Evolutionary conservation across 2,329 filamentous ascomycete genomes (phyloP), one percentile per base, ranked within the genome.

Genomic region (Fusarium stilboides): DNA sequence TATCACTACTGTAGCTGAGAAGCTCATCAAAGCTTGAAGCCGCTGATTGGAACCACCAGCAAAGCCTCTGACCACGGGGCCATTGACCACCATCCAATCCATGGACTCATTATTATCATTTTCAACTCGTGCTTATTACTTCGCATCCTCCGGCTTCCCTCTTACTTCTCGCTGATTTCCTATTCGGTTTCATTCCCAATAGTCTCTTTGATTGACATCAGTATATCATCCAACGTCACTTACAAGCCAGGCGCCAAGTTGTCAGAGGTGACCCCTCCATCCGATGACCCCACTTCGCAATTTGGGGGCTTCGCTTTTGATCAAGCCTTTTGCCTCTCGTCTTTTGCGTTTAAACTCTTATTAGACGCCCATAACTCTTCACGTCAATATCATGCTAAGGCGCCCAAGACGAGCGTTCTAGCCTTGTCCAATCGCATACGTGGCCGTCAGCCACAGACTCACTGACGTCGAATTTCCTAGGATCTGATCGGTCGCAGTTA

Each of bases 261-360:
- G 43, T 63, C 52, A 70, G 36, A 49, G 43, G 36, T 28, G 62
- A 68, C 67, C 67, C 67, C 66, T 65, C 65, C 65, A 69, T 70
- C 62, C 22, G 22, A 24, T 24, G 22, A 70, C 67, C 67, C 67
- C 62, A 70, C 67, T 43, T 57, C 46, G 34, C 24, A 57, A 54
- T 54, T 33, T 45, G 40, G 40, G 51, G 50, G 39, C 34, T 9
- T 31, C 19, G n/a, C 20, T 53, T 53, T 51, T 40, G 33, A 50
- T 31, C 42, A 31, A n/a, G 13, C 26, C 19, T 33, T 28, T 26
- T n/a, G 26, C 40, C 22, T 26, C 15, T 34, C 24, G 13, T 22
- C 22, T 47, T 50, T 28, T 24, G 13, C n/a, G 31, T 36, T 37
- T 31, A 50, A 39, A 55, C 31, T 50, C 28, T 31, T 31, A 31